Base-by-base conservation (phyloP, 2,329 filamentous ascomycete species). In the Intubia oerlemansii region DNA sequence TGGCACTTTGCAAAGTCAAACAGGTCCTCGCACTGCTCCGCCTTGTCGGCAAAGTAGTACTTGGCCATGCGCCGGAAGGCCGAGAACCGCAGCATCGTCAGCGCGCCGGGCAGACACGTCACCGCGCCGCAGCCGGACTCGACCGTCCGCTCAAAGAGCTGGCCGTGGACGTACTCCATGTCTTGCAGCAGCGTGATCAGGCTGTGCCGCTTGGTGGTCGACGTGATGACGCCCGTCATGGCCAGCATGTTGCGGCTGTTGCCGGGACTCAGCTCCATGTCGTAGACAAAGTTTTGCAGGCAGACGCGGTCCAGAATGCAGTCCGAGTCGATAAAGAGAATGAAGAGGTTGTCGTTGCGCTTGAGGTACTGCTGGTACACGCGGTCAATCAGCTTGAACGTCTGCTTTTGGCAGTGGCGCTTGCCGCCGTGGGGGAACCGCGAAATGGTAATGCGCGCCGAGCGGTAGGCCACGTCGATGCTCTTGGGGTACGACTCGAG, bases 1-100 rank as follows among this genome's bases (percentile, higher is more conserved):
- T 95, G 84, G 42, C 79, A 84, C 53, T 95, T 95, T 32, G 80
- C 82, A 45, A 85, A 95, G 47, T 98, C 85, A 45, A 98, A 98
- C 10, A 95, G 59, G 48, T 95, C 85, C 34, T 91, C 80, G 44
- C 82, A 92, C 44, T 91, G 78, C 49, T 92, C 85, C 5, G 82
- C 81, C 49, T 92, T 91, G 52, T 93, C 85, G 22, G 84, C 82
- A 49, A 98, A 98, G 53, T 98, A 95, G 53, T 92, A 92, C 46
- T 90, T 91, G 44, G 85, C 81, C 82, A 98, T 93, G 44, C 78
- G 76, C 33, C 84, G 67, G 52, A 98, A 95, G 5, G 88, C 88
- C 3, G 85, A 93, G 52, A 93, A 92, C 30, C 88, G 79, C 30
- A 98, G 57, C 56, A 93, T 91, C 1, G 85, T 95, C 39, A 95